A percentile compares a stretch with the other conserved stretches of the same genome.
Evolutionary conservation across 2,329 filamentous ascomycete genomes (phyloP).

Genomic region (Penicillium sp.): DNA sequence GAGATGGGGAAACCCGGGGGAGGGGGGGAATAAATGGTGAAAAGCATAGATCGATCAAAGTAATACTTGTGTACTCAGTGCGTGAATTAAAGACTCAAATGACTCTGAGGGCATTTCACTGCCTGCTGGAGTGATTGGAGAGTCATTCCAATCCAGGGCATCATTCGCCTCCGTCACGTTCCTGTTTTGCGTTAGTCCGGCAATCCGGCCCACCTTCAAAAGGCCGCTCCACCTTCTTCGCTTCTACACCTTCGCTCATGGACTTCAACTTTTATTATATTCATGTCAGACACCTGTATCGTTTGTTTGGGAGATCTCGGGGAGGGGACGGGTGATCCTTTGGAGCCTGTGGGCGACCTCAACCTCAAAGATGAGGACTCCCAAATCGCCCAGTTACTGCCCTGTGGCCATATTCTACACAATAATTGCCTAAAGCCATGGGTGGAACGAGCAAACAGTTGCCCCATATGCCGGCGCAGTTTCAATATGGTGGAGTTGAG

Average conservation of each 20-base stretch:
- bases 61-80: too few relatives aligned
- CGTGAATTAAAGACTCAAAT: too few relatives aligned
- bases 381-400: conserved; percentile 64
- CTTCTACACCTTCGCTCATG: conserved; percentile 30
- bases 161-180: conserved; percentile 41
- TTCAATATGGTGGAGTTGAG: conserved; percentile 91
- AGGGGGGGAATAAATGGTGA: too few relatives aligned
- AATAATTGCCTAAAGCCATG: conserved; percentile 90
- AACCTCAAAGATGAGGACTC: conserved; percentile 44
- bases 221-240: conserved; percentile 36
- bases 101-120: too few relatives aligned
- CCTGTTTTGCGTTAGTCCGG: conserved; percentile 43
- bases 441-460: conserved; percentile 96
- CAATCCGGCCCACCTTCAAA: conserved; percentile 44
- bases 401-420: conserved; percentile 90
- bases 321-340: conserved; percentile 56
- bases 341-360: conserved; percentile 43
- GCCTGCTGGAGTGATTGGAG: neutral
- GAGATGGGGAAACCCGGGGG: too few relatives aligned
- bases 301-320: conserved; percentile 71
- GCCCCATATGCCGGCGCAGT: conserved; percentile 88
- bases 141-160: conserved; percentile 6
- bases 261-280: conserved; percentile 23
- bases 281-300: conserved; percentile 70
- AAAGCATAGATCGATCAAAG: too few relatives aligned